Base-by-base conservation (phyloP, 1,284 basidiomycete species). In the Malassezia vespertilionis region DNA sequence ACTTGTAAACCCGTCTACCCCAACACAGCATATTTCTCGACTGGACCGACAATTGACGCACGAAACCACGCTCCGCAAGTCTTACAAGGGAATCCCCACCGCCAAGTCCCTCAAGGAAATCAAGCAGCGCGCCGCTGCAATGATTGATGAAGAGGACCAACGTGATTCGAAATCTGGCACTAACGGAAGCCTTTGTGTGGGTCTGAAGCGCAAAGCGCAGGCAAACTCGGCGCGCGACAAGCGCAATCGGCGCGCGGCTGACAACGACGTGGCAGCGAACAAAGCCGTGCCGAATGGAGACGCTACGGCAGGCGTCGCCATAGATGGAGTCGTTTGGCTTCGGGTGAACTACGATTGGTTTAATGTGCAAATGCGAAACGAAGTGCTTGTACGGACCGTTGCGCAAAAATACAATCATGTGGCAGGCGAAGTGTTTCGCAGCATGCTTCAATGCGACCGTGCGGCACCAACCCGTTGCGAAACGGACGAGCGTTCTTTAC, bases 301-400 rank as follows among this genome's bases (percentile, higher is more conserved):
- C 4, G n/a, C n/a, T n/a, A 21, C 42, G 24, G 53, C 58, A 27
- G 54, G 50, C 33, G 52, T 49, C 18, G 58, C 58, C 3, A 59
- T 63, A 32, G 62, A 62, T 37, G 49, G 27, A 17, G 75, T 75
- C 3, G 77, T 83, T 18, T 82, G 82, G 72, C 83, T 89, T 65
- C 80, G 83, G 35, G 78, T 95, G 44, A 89, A 93, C 72, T 84
- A 82, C 63, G 83, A 90, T 58, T 83, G 81, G 57, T 91, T 90
- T 72, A 82, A 86, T 58, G 76, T 89, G 26, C 82, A 86, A 60
- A 80, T 95, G 39, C 82, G 91, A 27, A 90, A 93, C 71, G 77
- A 83, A 70, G 86, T 85, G 31, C n/a, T 63, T 47, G 48, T 54
- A 17, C 55, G 56, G 5, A 60, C 64, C 8, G 58, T 61, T 10